Conservation (phyloP, 805 yeast genomes). For the Saccharomycopsis sp. region DNA sequence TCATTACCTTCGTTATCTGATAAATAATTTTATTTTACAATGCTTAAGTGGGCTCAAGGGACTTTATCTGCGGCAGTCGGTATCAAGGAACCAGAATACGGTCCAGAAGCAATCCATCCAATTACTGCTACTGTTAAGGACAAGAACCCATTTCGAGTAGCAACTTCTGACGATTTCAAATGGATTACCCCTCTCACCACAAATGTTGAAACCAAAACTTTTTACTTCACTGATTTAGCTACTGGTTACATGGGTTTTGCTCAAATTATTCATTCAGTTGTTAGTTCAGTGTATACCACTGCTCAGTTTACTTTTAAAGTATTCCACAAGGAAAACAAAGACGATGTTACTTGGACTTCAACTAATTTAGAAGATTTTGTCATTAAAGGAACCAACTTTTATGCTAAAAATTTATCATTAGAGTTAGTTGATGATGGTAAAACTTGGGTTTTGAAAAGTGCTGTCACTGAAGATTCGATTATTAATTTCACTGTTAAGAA, state of each 20-base stretch:
- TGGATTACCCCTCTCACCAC: slow-evolving; percentile 76
- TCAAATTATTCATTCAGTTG: slow-evolving; percentile 90
- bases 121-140: slow-evolving; percentile 54
- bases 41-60: slow-evolving; percentile 25
- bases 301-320: slow-evolving; percentile 93
- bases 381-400: slow-evolving; percentile 67
- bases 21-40: too few relatives aligned
- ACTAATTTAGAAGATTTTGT: slow-evolving; percentile 77
- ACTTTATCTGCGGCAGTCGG: slow-evolving; percentile 88
- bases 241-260: slow-evolving; percentile 77
- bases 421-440: slow-evolving; percentile 49
- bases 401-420: slow-evolving; percentile 66
- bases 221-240: slow-evolving; percentile 65
- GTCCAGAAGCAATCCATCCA: slow-evolving; percentile 86
- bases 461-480: slow-evolving; percentile 58
- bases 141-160: slow-evolving; percentile 50
- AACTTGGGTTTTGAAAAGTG: slow-evolving; percentile 50
- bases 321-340: slow-evolving; percentile 46
- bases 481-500: slow-evolving; percentile 63
- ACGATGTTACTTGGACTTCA: slow-evolving; percentile 76
- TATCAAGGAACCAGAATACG: slow-evolving; percentile 95
- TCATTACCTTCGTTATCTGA: not conserved
- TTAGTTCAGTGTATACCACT: slow-evolving; percentile 71
- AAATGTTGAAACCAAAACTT: slow-evolving; percentile 93
- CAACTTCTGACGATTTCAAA: slow-evolving; percentile 59